A percentile compares a stretch with the other conserved stretches of the same genome.
These are phyloP conservation scores for Cardamine resedifolia DNA, from an alignment of 345 rosid species.

Conservation along the genomic window DNA sequence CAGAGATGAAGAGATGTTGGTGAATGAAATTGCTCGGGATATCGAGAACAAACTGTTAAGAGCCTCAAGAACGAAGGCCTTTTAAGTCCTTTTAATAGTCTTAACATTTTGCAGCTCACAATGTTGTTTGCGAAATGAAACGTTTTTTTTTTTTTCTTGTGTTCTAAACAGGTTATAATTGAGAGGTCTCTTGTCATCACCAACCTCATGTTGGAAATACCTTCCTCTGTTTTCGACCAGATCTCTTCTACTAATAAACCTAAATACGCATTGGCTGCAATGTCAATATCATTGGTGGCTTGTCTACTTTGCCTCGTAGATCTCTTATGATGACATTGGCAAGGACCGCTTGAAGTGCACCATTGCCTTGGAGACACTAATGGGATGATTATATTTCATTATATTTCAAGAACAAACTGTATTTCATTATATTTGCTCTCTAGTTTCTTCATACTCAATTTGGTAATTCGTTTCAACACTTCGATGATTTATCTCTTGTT, in stretches of 20 bases:
- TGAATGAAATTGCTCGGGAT: slow-evolving; percentile 24
- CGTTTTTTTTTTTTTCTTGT: background rate
- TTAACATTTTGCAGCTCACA: background rate
- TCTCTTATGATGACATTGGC: slow-evolving; percentile 1
- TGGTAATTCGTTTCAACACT: too few species aligned
- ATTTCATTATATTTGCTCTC: too few species aligned
- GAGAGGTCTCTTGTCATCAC: slow-evolving; percentile 28
- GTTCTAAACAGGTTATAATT: slow-evolving; percentile 3
- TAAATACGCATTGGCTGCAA: slow-evolving; percentile 14
- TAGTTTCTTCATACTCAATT: too few species aligned
- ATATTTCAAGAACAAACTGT: too few species aligned
- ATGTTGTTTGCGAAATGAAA: background rate
- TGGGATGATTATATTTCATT: background rate
- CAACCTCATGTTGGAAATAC: slow-evolving; percentile 27
- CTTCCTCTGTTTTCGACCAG: slow-evolving; percentile 17
- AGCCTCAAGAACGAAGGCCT: slow-evolving; percentile 26
- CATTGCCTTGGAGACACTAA: background rate
- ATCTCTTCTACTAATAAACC: slow-evolving; percentile 22
- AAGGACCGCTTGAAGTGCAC: background rate
- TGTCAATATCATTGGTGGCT: slow-evolving; percentile 17
- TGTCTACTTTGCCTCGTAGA: slow-evolving; percentile 25
- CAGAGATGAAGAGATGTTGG: slow-evolving; percentile 30
- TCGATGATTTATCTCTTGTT: too few species aligned
- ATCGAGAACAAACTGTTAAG: slow-evolving; percentile 29
- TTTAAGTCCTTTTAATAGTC: background rate